Conservation (phyloP, 169 alveolate genomes). For the Fabrea salina region DNA sequence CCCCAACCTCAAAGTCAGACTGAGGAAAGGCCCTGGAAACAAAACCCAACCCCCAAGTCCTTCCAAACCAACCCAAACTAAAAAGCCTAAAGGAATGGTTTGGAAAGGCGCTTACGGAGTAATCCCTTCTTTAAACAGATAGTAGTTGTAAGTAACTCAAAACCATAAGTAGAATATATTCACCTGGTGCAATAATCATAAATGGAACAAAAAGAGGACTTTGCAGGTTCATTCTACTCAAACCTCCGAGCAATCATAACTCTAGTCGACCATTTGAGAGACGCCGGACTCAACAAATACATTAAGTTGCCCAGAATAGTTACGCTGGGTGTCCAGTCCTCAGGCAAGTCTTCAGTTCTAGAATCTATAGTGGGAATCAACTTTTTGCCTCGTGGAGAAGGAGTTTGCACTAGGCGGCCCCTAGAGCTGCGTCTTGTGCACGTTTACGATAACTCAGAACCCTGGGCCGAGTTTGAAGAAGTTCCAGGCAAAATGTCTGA, state of each 20-base stretch:
- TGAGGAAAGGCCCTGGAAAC: too few species aligned
- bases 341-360: constrained; percentile 91
- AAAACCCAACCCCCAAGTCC: too few species aligned
- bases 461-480: constrained; percentile 77
- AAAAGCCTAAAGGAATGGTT: too few species aligned
- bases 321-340: constrained; percentile 1
- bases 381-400: constrained; percentile 97
- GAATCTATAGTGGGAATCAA: constrained; percentile 98
- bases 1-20: too few species aligned
- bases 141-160: too few species aligned
- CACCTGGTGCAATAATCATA: too few species aligned
- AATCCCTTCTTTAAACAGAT: too few species aligned
- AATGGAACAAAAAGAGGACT: background rate
- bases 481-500: constrained; percentile 77
- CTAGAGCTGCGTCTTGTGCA: constrained; percentile 93
- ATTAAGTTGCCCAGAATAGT: constrained; percentile 12
- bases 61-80: too few species aligned
- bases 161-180: too few species aligned
- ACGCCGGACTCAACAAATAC: constrained; percentile 17
- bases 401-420: constrained; percentile 97
- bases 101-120: too few species aligned
- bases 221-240: background rate
- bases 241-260: background rate
- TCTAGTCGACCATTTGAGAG: background rate
- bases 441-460: constrained; percentile 67